Evolutionary conservation across 73 alveolate genomes (phyloP).

Genomic region (Paramecium sonneborni): DNA sequence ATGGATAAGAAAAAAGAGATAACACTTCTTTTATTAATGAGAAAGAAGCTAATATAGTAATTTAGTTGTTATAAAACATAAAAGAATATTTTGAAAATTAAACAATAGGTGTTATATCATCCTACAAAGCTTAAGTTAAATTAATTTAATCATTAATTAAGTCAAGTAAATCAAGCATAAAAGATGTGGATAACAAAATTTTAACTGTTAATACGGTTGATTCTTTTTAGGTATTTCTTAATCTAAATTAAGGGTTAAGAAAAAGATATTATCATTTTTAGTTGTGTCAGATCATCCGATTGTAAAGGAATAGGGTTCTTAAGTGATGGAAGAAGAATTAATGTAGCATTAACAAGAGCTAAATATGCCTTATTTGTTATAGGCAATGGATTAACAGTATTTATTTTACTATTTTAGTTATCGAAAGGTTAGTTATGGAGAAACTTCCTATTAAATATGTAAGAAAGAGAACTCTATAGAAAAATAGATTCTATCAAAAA

Average conservation of each 20-base stretch:
- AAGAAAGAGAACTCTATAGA: background rate
- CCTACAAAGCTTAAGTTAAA: constrained; percentile 78
- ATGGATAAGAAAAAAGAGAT: constrained; percentile 62
- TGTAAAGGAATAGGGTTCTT: constrained; percentile 73
- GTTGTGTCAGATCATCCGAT: constrained; percentile 77
- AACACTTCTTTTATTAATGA: constrained; percentile 66
- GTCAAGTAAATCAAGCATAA: background rate
- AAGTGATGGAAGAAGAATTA: constrained; percentile 75
- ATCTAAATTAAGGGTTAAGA: constrained; percentile 74
- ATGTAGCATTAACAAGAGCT: constrained; percentile 91
- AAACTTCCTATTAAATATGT: background rate
- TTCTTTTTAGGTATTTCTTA: constrained; percentile 55
- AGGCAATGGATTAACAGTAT: constrained; percentile 77
- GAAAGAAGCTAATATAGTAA: constrained; percentile 67
- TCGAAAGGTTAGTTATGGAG: background rate
- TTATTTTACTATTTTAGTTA: background rate
- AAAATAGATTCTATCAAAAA: background rate
- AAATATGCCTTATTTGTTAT: constrained; percentile 75
- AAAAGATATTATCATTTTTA: constrained; percentile 77
- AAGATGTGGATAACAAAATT: background rate
- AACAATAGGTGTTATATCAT: constrained; percentile 78
- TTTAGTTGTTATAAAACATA: constrained; percentile 52
- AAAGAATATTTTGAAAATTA: constrained; percentile 56
- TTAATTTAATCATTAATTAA: background rate
- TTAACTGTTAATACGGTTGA: constrained; percentile 80